Percentiles rank a stretch among this genome's conserved stretches.
These are phyloP conservation scores for Termitomyces sp. DNA, from an alignment of 768 basidiomycete genomes.

Conservation along the genomic window DNA sequence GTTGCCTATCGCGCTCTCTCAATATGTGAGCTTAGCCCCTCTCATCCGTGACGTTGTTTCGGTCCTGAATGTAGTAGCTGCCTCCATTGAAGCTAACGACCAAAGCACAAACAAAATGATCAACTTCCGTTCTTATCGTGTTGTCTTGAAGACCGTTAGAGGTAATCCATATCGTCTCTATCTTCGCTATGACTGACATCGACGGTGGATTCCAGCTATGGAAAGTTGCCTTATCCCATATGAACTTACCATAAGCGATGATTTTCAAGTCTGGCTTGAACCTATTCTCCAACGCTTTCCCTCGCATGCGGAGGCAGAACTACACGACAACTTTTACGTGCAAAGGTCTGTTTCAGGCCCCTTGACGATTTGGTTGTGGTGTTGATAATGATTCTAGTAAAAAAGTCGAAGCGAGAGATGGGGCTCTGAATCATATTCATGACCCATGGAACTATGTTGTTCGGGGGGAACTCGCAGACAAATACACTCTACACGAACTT, in stretches of 20 bases:
- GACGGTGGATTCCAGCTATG: slow-evolving; percentile 27
- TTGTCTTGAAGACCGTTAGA: slow-evolving; percentile 33
- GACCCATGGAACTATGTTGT: slow-evolving; percentile 11
- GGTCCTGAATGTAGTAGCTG: slow-evolving; percentile 17
- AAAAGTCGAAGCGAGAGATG: slow-evolving; percentile 9
- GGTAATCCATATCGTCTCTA: slow-evolving; percentile 17
- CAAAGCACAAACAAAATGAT: slow-evolving; percentile 21
- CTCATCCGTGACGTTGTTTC: slow-evolving; percentile 24
- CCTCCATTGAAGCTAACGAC: slow-evolving; percentile 7
- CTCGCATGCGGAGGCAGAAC: slow-evolving; percentile 5
- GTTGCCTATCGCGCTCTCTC: too few species aligned
- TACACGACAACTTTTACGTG: slow-evolving; percentile 9
- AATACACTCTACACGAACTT: slow-evolving; percentile 4
- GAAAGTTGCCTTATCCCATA: slow-evolving; percentile 42
- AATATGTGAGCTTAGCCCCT: slow-evolving; percentile 14
- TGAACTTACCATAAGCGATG: slow-evolving; percentile 25
- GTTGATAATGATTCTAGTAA: slow-evolving; percentile 4
- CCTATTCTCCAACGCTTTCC: slow-evolving; percentile 14
- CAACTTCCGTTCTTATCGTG: slow-evolving; percentile 32
- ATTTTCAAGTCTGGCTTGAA: slow-evolving; percentile 34
- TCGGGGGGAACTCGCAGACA: background rate
- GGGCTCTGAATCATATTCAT: background rate
- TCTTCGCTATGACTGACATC: background rate
- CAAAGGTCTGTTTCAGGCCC: slow-evolving; percentile 6
- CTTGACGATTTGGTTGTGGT: background rate